Base-by-base conservation (phyloP, 371 early-diverging fungal species). In the Mucor plumbeus region DNA sequence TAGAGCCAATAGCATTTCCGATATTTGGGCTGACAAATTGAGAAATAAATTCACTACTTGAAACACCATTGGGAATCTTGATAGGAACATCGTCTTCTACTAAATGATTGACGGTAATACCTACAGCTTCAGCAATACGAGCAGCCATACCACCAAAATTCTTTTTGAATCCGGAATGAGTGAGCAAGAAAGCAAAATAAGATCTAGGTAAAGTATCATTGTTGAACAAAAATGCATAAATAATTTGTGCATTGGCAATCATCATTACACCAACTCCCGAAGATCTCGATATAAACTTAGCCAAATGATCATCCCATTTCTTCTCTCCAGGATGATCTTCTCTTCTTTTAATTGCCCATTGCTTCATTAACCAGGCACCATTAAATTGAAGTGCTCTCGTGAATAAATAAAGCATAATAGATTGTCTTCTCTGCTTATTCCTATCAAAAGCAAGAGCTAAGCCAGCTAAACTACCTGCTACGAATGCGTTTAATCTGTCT, bases 381-480 rank as follows among this genome's bases (percentile, higher is more conserved):
- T 79, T 87, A 62, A 93, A 93, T 64, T 94, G 93, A 34, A 89
- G 60, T 0, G 90, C 88, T 54, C 95, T 85, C 5, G 95, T 93
- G 31, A 90, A 80, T 26, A 94, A 72, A 67, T 94, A 95, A 41
- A 94, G 78, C 59, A 92, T 88, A 40, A 95, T 86, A 17, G 94
- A 91, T 48, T 88, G 85, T 38, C 94, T 82, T 36, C 94, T 85
- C 13, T 80, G 82, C 39, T 80, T 73, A 77, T 91, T 91, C 14
- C 81, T 79, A 76, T 95, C 95, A 35, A 95, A 75, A 19, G 83
- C 70, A 19, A 94, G 78, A 0, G 90, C 77, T 63, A 90, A 58
- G 2, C 95, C 94, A 5, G 95, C 91, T 1, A 93, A 69, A 39
- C 87, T 78, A 15, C 95, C 95, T 5, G 95, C 95, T 8, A 93